Conservation (phyloP, 78 protist species). For the Chrysochromulina parva region DNA sequence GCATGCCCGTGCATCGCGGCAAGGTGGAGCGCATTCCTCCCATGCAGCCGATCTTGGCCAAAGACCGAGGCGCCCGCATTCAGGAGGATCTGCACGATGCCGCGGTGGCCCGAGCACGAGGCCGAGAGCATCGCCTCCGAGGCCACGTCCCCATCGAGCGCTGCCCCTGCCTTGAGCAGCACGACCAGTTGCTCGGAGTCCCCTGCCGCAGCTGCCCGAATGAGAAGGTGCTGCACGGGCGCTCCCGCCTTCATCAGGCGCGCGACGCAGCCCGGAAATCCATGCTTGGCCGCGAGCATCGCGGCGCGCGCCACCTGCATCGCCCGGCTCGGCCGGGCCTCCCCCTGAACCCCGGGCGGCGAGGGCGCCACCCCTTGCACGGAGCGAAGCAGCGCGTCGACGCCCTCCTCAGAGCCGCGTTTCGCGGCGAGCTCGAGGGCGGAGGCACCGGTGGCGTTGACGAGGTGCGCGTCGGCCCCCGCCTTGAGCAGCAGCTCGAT, state of each 20-base stretch:
- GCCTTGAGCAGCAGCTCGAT: background rate
- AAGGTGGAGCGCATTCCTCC: background rate
- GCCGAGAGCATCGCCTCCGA: conserved; percentile 5
- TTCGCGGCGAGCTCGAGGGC: no score
- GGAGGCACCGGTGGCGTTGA: no score
- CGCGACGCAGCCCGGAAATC: background rate
- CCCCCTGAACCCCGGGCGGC: no score
- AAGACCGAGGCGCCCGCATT: background rate
- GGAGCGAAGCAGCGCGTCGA: no score
- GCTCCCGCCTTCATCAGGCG: background rate
- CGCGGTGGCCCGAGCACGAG: background rate
- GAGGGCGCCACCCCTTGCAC: no score
- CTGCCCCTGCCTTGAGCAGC: background rate
- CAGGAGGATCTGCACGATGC: background rate
- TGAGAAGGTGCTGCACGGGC: background rate
- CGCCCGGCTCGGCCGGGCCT: no score
- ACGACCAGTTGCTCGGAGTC: background rate
- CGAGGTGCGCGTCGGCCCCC: background rate
- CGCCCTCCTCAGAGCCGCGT: no score
- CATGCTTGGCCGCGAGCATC: no score
- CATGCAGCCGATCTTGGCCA: background rate
- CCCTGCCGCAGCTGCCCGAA: background rate
- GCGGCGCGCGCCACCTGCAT: no score
- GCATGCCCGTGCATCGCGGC: conserved; percentile 12
- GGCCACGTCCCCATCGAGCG: background rate